Base-by-base conservation (phyloP, 495 filamentous ascomycete genomes). In the Lindgomyces ingoldianus region DNA sequence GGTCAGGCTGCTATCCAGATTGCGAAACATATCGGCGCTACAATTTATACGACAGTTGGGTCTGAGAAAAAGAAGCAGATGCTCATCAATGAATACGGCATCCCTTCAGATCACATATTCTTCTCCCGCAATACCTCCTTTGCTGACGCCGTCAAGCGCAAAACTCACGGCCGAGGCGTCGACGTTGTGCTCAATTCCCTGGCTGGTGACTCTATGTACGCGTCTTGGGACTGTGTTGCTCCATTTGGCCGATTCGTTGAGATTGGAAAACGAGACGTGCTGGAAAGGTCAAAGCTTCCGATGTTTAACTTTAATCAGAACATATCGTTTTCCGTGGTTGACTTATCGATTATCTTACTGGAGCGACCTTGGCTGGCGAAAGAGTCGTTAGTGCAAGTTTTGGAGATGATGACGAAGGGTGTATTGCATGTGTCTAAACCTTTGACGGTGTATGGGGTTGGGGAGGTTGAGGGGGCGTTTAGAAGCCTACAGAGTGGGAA, bases 101-200 rank as follows among this genome's bases (percentile, higher is more conserved):
- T 70, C 25, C 50, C 56, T 10, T 57, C 57, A 1, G 24, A 22
- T 19, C 62, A 70, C 25, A 70, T 70, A 6, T 63, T 70, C 45
- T 61, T 33, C 18, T 59, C 51, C 55, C 61, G 61, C 29, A 26
- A 61, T 27, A 18, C 16, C 11, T 27, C 41, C 22, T 68, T 89
- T 58, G 79, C 76, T 11, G 57, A 76, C 16, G 80, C 73, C 2
- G 70, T 90, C 36, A 76, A 72, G 45, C 68, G 71, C 29, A 76
- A 74, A 0, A 90, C 87, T 0, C 67, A 74, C 4, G 78, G 78
- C 6, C 61, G 75, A 1, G 87, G 88, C 0, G 84, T 89, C 0
- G 87, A 90, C 67, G 80, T 90, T 0, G 74, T 89, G 3, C 67
- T 91, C 16, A 89, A 89, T 70, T 85, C 83, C 1, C 53, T 81